Percentiles rank a stretch among this genome's conserved stretches.
Evolutionary conservation across 1,284 basidiomycete genomes (phyloP).

Genomic region (Puccinia horiana): DNA sequence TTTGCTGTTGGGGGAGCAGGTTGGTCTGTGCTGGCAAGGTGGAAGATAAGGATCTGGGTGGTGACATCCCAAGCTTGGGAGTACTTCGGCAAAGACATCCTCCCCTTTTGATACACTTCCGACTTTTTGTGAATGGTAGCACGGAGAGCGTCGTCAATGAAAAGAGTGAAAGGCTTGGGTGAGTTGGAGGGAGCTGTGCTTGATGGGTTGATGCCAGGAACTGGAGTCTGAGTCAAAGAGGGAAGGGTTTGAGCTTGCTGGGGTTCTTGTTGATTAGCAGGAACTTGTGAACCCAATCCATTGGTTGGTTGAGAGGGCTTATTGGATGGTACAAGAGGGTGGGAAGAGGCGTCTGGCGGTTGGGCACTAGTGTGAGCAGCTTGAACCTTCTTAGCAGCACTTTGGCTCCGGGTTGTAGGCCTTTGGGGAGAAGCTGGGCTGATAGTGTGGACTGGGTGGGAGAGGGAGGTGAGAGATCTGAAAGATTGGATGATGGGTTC

Average conservation of each 20-base stretch:
- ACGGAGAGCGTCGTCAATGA: not conserved
- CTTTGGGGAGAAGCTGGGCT: not conserved
- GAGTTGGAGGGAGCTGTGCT: not conserved
- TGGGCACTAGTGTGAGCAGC: not conserved
- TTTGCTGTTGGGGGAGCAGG: not conserved
- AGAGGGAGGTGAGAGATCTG: no score
- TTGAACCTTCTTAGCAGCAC: not conserved
- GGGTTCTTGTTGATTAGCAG: no score
- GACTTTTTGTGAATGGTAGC: not conserved
- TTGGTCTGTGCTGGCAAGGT: constrained; percentile 2
- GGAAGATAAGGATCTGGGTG: not conserved
- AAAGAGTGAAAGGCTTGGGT: not conserved
- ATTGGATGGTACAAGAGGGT: not conserved
- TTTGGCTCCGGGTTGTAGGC: not conserved
- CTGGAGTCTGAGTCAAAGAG: not conserved
- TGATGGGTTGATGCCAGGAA: not conserved
- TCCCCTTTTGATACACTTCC: not conserved
- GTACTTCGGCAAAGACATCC: not conserved
- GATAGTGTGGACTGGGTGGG: not conserved
- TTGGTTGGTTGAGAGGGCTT: no score
- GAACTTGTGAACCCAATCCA: no score
- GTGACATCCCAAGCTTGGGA: constrained; percentile 4
- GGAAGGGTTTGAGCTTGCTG: no score
- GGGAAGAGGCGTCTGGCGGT: not conserved
- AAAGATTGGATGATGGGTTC: not conserved